phyloP scores from a whole-genome alignment of 495 filamentous ascomycete genomes.

The Talaromyces wortmannii region DNA sequence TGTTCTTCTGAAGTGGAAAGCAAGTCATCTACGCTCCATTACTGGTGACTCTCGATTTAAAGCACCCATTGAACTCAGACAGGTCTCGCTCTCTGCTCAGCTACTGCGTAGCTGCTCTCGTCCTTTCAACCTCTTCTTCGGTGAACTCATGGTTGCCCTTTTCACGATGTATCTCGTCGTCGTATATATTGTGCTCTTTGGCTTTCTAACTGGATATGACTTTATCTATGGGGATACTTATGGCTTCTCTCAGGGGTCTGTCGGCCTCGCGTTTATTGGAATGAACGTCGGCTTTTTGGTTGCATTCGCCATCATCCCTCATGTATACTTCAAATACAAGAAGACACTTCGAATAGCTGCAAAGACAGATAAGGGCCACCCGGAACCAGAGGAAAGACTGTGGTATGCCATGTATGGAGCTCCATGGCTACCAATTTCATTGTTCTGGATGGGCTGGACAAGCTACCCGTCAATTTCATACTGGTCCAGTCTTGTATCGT shows the following conservation, averaged over 20 bases:
- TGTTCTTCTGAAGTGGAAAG: slow-evolving; percentile 38
- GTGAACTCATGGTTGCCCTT: slow-evolving; percentile 34
- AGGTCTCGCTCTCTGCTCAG: slow-evolving; percentile 15
- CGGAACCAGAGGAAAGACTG: slow-evolving; percentile 49
- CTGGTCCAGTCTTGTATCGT: slow-evolving; percentile 43
- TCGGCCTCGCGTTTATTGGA: slow-evolving; percentile 45
- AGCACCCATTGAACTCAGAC: slow-evolving; percentile 27
- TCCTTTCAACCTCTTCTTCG: slow-evolving; percentile 27
- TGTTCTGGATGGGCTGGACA: slow-evolving; percentile 62
- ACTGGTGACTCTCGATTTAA: slow-evolving; percentile 33
- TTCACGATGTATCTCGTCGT: slow-evolving; percentile 50
- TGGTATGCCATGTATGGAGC: slow-evolving; percentile 51
- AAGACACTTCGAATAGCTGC: not conserved
- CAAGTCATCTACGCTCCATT: slow-evolving; percentile 26
- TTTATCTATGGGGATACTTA: slow-evolving; percentile 53
- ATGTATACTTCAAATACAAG: slow-evolving; percentile 41
- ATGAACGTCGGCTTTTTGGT: slow-evolving; percentile 47
- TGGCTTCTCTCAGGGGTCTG: slow-evolving; percentile 37
- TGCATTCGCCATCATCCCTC: slow-evolving; percentile 35
- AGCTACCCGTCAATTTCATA: slow-evolving; percentile 36
- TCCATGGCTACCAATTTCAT: slow-evolving; percentile 41
- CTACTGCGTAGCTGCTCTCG: slow-evolving; percentile 25
- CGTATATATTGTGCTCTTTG: slow-evolving; percentile 56
- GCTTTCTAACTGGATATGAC: slow-evolving; percentile 52
- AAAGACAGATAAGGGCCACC: slow-evolving; percentile 11